These are phyloP conservation scores for Hymenoscyphus fructigenus DNA, from an alignment of 2,329 filamentous ascomycete genomes.

Conservation along the genomic window DNA sequence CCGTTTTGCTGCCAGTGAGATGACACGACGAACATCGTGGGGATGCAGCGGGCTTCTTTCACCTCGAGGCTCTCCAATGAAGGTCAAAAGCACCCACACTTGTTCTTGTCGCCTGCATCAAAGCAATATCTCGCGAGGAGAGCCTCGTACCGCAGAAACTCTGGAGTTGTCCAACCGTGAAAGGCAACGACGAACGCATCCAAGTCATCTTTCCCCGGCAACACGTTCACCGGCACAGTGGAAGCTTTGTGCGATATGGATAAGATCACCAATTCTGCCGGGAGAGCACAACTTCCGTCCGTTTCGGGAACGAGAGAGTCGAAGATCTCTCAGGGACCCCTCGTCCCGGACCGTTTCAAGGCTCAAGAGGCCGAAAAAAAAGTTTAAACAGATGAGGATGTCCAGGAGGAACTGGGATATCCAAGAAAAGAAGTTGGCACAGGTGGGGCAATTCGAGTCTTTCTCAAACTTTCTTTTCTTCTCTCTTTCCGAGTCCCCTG, in stretches of 20 bases:
- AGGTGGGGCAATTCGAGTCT: neutral
- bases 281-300: neutral
- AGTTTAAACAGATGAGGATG: constrained; percentile 15
- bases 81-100: neutral
- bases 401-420: constrained; percentile 5
- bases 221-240: constrained; percentile 3
- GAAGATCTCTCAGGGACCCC: neutral
- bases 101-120: neutral
- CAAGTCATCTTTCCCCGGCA: neutral
- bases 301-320: constrained; percentile 6
- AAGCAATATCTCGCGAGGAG: constrained; percentile 1
- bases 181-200: neutral
- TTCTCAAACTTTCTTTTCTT: constrained; percentile 2
- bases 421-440: constrained; percentile 7
- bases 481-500: neutral
- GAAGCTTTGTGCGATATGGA: constrained; percentile 3
- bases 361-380: neutral
- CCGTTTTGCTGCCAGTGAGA: neutral
- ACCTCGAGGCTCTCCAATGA: constrained; percentile 9
- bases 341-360: constrained; percentile 8
- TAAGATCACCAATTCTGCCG: constrained; percentile 5
- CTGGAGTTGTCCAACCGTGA: constrained; percentile 6
- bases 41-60: constrained; percentile 4
- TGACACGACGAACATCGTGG: constrained; percentile 5
- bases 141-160: constrained; percentile 3